Evolutionary conservation across 2,329 filamentous ascomycete species (phyloP).

Genomic region (Trichoderma arundinaceum): DNA sequence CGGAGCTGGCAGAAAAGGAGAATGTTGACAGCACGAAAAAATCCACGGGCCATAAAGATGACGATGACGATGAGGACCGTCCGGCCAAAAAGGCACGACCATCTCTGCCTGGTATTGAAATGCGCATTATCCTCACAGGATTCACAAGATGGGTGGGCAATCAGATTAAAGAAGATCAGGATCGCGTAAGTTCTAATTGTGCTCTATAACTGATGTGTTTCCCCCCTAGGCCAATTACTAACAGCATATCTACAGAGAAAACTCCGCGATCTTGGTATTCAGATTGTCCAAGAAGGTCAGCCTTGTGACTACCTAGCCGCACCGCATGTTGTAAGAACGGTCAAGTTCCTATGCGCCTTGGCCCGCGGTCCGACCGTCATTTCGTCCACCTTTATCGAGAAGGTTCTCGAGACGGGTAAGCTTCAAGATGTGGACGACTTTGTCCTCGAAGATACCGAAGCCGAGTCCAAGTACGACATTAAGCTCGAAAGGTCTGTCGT

Average conservation of each 20-base stretch:
- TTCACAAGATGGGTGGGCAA: slow-evolving; percentile 82
- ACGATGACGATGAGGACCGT: slow-evolving; percentile 49
- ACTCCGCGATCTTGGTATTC: slow-evolving; percentile 82
- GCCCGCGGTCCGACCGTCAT: slow-evolving; percentile 81
- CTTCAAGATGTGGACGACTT: slow-evolving; percentile 69
- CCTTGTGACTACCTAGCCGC: slow-evolving; percentile 87
- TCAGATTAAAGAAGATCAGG: slow-evolving; percentile 74
- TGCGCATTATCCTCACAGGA: slow-evolving; percentile 81
- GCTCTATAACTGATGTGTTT: background rate
- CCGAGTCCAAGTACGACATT: slow-evolving; percentile 74
- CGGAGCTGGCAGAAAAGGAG: slow-evolving; percentile 62
- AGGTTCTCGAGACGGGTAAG: slow-evolving; percentile 71
- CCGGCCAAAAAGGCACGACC: slow-evolving; percentile 68
- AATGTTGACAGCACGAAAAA: slow-evolving; percentile 40
- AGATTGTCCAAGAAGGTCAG: slow-evolving; percentile 75
- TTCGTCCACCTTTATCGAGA: slow-evolving; percentile 77
- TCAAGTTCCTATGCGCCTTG: slow-evolving; percentile 90
- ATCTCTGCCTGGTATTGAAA: slow-evolving; percentile 65
- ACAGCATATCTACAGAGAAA: slow-evolving; percentile 62
- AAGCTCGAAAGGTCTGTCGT: slow-evolving; percentile 70
- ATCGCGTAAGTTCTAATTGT: slow-evolving; percentile 67
- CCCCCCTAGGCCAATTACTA: background rate
- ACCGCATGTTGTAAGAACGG: slow-evolving; percentile 83
- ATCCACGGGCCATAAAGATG: slow-evolving; percentile 42
- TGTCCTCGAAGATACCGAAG: slow-evolving; percentile 70